These are phyloP conservation scores for Capsella rubella DNA, from an alignment of 441 rosid genomes.

Conservation along the genomic window DNA sequence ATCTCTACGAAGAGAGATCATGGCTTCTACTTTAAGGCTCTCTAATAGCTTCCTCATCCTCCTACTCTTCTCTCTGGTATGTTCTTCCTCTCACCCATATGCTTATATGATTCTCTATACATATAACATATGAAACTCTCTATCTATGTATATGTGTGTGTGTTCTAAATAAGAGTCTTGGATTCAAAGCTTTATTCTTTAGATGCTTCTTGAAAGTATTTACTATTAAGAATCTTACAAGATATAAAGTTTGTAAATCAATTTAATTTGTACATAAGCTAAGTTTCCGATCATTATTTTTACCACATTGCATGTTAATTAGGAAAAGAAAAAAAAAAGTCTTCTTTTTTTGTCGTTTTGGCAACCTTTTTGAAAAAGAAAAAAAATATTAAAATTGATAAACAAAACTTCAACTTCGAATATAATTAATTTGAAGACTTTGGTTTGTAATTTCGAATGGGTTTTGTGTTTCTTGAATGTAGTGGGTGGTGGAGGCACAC, in stretches of 20 bases:
- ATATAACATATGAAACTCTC: no score
- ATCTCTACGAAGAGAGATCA: conserved; percentile 17
- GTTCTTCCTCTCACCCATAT: neutral
- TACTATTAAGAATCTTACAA: conserved; percentile 10
- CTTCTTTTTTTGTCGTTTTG: conserved; percentile 1
- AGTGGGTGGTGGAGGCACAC: conserved; percentile 44
- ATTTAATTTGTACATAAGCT: conserved; percentile 3
- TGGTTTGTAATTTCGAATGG: conserved; percentile 2
- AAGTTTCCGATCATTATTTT: conserved; percentile 25
- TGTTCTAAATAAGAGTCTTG: neutral
- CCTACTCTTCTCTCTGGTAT: conserved; percentile 45
- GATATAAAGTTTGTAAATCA: neutral
- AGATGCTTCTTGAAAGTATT: conserved; percentile 12
- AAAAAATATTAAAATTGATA: neutral
- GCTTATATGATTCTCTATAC: neutral
- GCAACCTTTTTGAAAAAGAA: neutral
- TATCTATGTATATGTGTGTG: neutral
- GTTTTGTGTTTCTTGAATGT: conserved; percentile 1
- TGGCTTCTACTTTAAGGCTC: conserved; percentile 37
- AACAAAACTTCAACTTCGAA: neutral
- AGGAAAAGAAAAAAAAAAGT: neutral
- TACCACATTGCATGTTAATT: conserved; percentile 13
- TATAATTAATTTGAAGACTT: neutral
- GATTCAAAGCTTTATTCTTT: conserved; percentile 11
- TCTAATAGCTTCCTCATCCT: conserved; percentile 22